A percentile compares a stretch with the other conserved stretches of the same genome.
Conservation (phyloP, 768 basidiomycete species). For the Boletus patriciae region DNA sequence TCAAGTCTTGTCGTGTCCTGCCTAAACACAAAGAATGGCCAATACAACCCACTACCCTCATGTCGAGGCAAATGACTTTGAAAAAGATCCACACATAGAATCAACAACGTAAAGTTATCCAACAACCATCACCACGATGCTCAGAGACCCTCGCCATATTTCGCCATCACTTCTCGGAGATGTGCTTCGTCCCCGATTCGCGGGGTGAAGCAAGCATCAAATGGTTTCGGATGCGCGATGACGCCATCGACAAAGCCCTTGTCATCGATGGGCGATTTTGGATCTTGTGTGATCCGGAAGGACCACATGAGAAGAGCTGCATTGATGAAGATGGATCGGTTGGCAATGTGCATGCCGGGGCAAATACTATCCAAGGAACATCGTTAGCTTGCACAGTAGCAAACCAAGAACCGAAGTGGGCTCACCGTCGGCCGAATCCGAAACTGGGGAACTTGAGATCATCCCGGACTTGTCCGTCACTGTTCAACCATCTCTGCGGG, state of each 20-base stretch:
- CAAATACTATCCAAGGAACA: constrained; percentile 47
- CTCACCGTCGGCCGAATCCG: constrained; percentile 51
- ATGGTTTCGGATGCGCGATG: constrained; percentile 63
- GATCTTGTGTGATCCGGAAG: constrained; percentile 55
- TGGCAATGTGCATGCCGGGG: constrained; percentile 61
- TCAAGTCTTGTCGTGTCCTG: no score
- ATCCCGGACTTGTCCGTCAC: constrained; percentile 43
- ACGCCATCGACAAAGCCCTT: constrained; percentile 63
- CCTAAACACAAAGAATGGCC: neutral
- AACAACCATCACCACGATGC: neutral
- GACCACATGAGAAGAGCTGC: constrained; percentile 65
- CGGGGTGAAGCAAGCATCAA: constrained; percentile 57
- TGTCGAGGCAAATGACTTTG: neutral
- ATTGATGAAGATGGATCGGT: constrained; percentile 65
- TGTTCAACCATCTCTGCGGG: constrained; percentile 55
- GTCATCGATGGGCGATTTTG: constrained; percentile 55
- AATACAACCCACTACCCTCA: neutral
- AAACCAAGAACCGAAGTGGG: neutral
- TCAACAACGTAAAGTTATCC: no score
- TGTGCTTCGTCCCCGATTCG: constrained; percentile 32
- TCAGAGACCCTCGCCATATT: constrained; percentile 23
- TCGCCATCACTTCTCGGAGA: constrained; percentile 28
- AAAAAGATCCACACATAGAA: neutral
- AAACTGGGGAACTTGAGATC: constrained; percentile 55
- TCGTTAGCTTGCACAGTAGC: neutral